phyloP scores from a whole-genome alignment of 768 basidiomycete genomes.

The Mrakia hoshinonis region DNA sequence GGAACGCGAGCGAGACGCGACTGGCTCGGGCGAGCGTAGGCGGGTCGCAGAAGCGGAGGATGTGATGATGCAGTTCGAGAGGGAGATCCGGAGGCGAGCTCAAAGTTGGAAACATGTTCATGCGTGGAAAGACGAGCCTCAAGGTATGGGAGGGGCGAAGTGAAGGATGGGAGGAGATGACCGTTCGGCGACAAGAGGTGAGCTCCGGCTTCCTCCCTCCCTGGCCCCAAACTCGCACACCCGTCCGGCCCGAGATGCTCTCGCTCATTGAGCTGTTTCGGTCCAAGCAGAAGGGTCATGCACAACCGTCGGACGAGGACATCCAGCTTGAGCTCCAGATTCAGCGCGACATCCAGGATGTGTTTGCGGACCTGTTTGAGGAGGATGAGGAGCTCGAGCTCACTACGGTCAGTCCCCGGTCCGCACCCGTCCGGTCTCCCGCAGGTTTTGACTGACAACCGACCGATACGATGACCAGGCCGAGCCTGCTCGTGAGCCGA shows the following conservation, averaged over 20 bases:
- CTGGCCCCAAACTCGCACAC: too few relatives aligned
- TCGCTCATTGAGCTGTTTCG: constrained; percentile 6
- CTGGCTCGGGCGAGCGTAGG: background rate
- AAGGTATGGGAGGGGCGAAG: too few relatives aligned
- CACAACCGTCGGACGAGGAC: background rate
- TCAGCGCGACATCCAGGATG: constrained; percentile 17
- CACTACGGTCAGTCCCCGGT: background rate
- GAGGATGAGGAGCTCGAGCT: constrained; percentile 2
- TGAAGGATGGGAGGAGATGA: too few relatives aligned
- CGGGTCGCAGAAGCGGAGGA: background rate
- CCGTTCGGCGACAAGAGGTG: too few relatives aligned
- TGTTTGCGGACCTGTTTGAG: constrained; percentile 12
- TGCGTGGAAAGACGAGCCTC: too few relatives aligned
- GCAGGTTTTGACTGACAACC: background rate
- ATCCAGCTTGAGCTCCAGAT: constrained; percentile 14
- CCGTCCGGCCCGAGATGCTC: background rate
- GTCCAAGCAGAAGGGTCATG: background rate
- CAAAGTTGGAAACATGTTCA: too few relatives aligned
- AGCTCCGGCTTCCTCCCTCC: too few relatives aligned
- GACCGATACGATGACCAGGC: too few relatives aligned
- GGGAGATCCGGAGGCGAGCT: too few relatives aligned
- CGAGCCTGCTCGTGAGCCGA: background rate
- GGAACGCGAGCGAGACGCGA: background rate
- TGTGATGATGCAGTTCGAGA: background rate
- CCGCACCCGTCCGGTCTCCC: background rate